Base-by-base conservation (phyloP, 2,329 filamentous ascomycete genomes). In the Pseudogymnoascus sp. region DNA sequence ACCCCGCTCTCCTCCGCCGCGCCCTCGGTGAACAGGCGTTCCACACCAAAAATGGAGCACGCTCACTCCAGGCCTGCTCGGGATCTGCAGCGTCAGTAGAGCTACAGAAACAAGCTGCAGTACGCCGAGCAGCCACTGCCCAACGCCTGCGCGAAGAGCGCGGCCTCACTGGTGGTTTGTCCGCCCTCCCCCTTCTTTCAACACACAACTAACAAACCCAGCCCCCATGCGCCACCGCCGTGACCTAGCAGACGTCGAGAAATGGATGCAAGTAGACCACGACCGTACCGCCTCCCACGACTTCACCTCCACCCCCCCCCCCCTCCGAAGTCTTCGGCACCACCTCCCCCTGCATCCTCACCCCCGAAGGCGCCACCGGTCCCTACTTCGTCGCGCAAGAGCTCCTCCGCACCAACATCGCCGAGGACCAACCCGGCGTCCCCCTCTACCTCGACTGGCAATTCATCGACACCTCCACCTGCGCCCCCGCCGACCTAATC, bases 391-490 rank as follows among this genome's bases (percentile, higher is more conserved):
- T 75, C 40, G 70, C 68, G 7, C 72, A 74, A 14, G 74, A 76
- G 59, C 65, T 74, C 4, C 71, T 77, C 64, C 73, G 75, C 38
- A 60, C 69, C 18, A 68, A 76, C 62, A 69, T 77, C 56, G 63
- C 64, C 14, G 74, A 77, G 10, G 67, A 63, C 38, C 70, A 76
- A 63, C 60, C 38, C 2, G 74, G 74, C 60, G 70, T 76, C 14
- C 73, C 74, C 12, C 64, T 77, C 8, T 72, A 69, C 62, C 67
- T 76, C 60, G 74, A 76, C 63, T 70, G 76, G 63, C 74, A 76
- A 63, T 63, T 77, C 42, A 71, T 76, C 38, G 69, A 77, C 66
- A 71, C 71, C 62, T 70, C 71, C 14, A 75, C 74, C 59, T 77
- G 75, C 66, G 70, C 75, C 11, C 75, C 75, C 1, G 65, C 74